phyloP scores from a whole-genome alignment of 495 filamentous ascomycete species.

The Polyplosphaeria fusca region DNA sequence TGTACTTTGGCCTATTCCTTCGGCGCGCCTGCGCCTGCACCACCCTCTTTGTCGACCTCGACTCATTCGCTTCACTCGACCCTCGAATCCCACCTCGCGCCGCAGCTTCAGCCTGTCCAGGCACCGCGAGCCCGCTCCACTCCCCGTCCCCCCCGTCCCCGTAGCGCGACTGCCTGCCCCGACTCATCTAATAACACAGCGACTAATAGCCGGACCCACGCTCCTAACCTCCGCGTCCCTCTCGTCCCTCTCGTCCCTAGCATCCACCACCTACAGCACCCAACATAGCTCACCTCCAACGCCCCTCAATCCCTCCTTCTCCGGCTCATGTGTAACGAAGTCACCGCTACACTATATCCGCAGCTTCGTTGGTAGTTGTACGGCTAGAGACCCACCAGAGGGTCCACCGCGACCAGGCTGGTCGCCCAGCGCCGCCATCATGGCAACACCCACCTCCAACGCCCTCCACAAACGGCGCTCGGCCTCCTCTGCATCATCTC shows the following conservation, averaged over 20 bases:
- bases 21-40: neutral
- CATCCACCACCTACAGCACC: neutral
- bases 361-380: constrained; percentile 47
- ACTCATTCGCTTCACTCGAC: neutral
- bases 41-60: neutral
- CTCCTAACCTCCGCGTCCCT: neutral
- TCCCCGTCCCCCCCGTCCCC: neutral
- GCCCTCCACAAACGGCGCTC: constrained; percentile 48
- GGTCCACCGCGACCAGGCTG: constrained; percentile 10
- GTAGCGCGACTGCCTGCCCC: constrained; percentile 14
- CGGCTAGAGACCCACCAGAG: neutral
- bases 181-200: neutral
- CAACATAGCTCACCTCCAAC: neutral
- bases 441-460: constrained; percentile 44
- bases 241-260: neutral
- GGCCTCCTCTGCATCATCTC: constrained; percentile 43
- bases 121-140: neutral
- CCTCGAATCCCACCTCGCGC: neutral
- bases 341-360: constrained; percentile 48
- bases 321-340: constrained; percentile 46
- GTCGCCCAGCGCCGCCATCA: constrained; percentile 33
- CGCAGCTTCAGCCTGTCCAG: constrained; percentile 14
- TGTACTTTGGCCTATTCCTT: constrained; percentile 3
- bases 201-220: constrained; percentile 2
- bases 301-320: neutral